Evolutionary conservation across 805 yeast genomes (phyloP).

Genomic region (Ogataea angusta): DNA sequence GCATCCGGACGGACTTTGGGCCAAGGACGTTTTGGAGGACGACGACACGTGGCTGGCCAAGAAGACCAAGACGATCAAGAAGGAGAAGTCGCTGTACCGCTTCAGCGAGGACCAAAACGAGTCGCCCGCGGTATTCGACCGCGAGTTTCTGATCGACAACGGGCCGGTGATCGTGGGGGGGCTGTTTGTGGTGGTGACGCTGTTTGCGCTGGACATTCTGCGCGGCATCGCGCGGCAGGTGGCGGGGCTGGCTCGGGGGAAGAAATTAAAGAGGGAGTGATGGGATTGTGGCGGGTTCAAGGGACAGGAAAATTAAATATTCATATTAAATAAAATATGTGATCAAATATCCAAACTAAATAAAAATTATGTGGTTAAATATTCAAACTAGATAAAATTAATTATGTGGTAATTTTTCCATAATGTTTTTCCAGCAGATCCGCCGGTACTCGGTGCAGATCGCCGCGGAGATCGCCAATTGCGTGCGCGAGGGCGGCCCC

Average conservation of each 20-base stretch:
- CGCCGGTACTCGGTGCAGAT: conserved; percentile 11
- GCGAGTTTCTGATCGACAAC: conserved; percentile 48
- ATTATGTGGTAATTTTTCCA: too few relatives aligned
- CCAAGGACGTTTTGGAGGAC: conserved; percentile 20
- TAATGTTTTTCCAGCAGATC: neutral
- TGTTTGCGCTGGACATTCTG: conserved; percentile 11
- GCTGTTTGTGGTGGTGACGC: conserved; percentile 3
- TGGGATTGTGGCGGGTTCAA: too few relatives aligned
- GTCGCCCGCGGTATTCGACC: conserved; percentile 37
- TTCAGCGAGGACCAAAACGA: conserved; percentile 30
- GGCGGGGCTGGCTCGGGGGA: neutral
- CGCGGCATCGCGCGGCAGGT: conserved; percentile 2
- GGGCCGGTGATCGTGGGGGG: conserved; percentile 29
- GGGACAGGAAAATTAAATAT: neutral
- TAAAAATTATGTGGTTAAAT: too few relatives aligned
- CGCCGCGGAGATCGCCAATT: conserved; percentile 55
- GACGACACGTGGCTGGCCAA: conserved; percentile 33
- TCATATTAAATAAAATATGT: neutral
- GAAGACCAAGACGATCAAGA: conserved; percentile 21
- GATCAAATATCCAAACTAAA: too few relatives aligned
- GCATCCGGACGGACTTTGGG: conserved; percentile 33
- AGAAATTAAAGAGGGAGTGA: conserved; percentile 1
- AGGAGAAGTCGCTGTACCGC: conserved; percentile 21
- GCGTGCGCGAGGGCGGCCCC: conserved; percentile 55
- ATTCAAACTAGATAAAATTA: too few relatives aligned